Evolutionary conservation across 2,329 filamentous ascomycete species (phyloP).

Genomic region (Cadophora luteo-olivacea): DNA sequence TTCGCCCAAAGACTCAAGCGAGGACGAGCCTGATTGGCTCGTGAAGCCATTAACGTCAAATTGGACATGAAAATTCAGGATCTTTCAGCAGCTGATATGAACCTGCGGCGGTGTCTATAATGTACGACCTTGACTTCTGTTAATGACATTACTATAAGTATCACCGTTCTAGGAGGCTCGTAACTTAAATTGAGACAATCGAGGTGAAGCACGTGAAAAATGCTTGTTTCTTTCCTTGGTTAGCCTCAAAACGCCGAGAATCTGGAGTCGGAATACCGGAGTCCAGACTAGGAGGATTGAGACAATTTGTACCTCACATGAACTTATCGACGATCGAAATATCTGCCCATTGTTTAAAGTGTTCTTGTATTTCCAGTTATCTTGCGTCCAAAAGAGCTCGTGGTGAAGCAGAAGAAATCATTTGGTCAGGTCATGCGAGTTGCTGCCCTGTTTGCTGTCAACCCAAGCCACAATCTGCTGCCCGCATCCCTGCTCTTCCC

Average conservation of each 20-base stretch:
- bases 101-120: background rate
- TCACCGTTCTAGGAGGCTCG: background rate
- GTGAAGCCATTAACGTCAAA: background rate
- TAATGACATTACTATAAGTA: background rate
- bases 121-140: background rate
- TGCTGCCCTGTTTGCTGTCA: constrained; percentile 9
- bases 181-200: background rate
- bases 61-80: background rate
- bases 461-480: constrained; percentile 12
- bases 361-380: background rate
- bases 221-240: constrained; percentile 10
- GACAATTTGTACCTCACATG: constrained; percentile 9
- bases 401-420: background rate
- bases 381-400: background rate
- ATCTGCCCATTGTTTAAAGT: background rate
- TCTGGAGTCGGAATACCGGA: background rate
- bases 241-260: background rate
- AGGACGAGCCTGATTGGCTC: background rate
- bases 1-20: background rate
- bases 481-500: background rate
- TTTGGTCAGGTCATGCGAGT: constrained; percentile 6
- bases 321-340: background rate
- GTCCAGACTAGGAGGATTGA: background rate
- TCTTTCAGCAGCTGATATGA: background rate
- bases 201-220: constrained; percentile 7